Conservation (phyloP, 176 grass and related monocot species). For the Rhipidocladum racemiflorum region DNA sequence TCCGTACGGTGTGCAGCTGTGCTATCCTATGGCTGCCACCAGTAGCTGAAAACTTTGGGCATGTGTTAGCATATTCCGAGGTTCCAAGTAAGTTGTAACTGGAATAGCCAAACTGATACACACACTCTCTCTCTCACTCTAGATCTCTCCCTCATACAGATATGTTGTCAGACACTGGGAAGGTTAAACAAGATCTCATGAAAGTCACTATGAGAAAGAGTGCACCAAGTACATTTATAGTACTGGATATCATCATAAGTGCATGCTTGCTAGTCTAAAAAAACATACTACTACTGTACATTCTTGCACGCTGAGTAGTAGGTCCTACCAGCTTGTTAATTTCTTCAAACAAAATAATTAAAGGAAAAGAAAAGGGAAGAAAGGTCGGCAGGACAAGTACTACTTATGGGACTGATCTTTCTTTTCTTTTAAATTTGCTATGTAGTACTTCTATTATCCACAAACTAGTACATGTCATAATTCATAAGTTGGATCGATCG, state of each 20-base stretch:
- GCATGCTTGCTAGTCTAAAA: neutral
- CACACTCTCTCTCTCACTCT: neutral
- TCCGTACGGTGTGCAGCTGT: neutral
- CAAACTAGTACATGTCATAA: neutral
- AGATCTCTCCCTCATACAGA: neutral
- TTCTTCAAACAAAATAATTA: neutral
- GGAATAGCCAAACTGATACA: neutral
- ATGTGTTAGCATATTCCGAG: conserved; percentile 33
- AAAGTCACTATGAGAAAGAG: too few relatives aligned
- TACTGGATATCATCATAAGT: neutral
- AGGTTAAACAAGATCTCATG: too few relatives aligned
- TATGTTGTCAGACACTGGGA: neutral
- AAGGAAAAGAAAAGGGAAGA: neutral
- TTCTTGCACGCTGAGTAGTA: neutral
- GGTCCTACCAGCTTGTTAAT: neutral
- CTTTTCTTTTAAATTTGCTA: neutral
- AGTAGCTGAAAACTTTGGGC: neutral
- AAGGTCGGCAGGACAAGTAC: neutral
- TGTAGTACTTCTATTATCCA: neutral
- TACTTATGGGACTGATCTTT: neutral
- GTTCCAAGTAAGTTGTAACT: conserved; percentile 4
- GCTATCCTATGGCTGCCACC: neutral
- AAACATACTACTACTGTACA: neutral
- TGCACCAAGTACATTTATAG: too few relatives aligned
- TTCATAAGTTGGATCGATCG: neutral